Base-by-base conservation (phyloP, 2,329 filamentous ascomycete species). In the Cladophialophora immunda region DNA sequence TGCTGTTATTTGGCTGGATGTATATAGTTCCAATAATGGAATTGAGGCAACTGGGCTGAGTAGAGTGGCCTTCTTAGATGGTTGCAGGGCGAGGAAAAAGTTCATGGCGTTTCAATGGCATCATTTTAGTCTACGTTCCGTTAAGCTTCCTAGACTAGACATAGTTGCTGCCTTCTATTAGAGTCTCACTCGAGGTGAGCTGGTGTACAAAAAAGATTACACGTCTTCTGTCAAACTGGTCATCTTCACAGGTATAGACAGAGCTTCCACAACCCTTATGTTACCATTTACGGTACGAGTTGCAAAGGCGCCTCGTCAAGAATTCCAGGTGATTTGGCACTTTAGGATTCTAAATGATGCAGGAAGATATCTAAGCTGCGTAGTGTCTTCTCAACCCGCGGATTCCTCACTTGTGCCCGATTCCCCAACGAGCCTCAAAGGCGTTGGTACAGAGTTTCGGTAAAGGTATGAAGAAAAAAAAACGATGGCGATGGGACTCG, bases 401-500 rank as follows among this genome's bases (percentile, higher is more conserved):
- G 7, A 9, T 13, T 11, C 32, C 32, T 34, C 11, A 8, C 32
- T 13, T 34, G 32, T 13, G 7, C 32, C 4, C 4, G 30, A 9
- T 32, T 32, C 4, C 4, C 30, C 4, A 32, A 32, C 30, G 30
- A 32, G 30, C 30, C 4, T 32, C 30, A 32, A 32, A 32, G 4
- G 4, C n/a, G n/a, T n/a, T n/a, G n/a, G n/a, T n/a, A n/a, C n/a
- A n/a, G n/a, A n/a, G n/a, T n/a, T n/a, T n/a, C 32, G 4, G 6
- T 11, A 11, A 11, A 13, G 32, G 11, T 5, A 11, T 9, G 6
- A 4, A 22, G 32, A 19, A 53, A 58, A 58, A 1, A 50, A 36
- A 55, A 63, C 64, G 60, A 68, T 52, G 53, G 55, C 54, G 70
- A 73, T 71, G 72, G 72, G 72, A 73, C 72, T 73, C 71, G 69